Percentiles rank a stretch among this genome's conserved stretches.
Evolutionary conservation across 139 green algal species (phyloP).

Genomic region (Chlamydomonas incerta): DNA sequence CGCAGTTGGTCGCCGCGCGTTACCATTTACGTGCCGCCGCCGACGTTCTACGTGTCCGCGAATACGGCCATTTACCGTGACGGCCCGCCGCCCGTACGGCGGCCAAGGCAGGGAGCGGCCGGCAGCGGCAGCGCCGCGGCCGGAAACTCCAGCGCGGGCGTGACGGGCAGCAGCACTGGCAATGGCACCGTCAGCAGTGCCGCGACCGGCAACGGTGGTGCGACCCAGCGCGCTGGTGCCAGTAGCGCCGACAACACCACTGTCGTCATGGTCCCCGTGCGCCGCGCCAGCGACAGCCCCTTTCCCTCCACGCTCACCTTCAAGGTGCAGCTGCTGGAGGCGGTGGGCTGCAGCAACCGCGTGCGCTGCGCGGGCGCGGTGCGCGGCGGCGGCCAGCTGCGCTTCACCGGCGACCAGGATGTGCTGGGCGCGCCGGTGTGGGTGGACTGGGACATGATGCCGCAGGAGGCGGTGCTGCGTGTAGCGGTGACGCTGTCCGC

Average conservation of each 20-base stretch:
- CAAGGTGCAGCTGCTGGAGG: background rate
- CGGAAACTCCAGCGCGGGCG: background rate
- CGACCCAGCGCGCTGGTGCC: background rate
- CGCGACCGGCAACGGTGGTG: too few relatives aligned
- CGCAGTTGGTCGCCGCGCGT: background rate
- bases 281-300: slow-evolving; percentile 2
- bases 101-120: background rate
- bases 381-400: background rate
- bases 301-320: slow-evolving; percentile 1
- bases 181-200: background rate
- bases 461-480: background rate
- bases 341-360: background rate
- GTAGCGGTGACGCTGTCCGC: slow-evolving; percentile 16
- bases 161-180: background rate
- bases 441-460: slow-evolving; percentile 15
- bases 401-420: background rate
- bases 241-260: too few relatives aligned
- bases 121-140: background rate
- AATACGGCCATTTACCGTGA: background rate
- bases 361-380: background rate
- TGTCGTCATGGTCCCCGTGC: background rate
- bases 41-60: background rate
- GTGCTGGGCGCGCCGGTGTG: background rate
- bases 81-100: too few relatives aligned
- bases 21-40: background rate